Conservation (phyloP, 192 early-diverging fungal genomes). For the Coemansia sp. region DNA sequence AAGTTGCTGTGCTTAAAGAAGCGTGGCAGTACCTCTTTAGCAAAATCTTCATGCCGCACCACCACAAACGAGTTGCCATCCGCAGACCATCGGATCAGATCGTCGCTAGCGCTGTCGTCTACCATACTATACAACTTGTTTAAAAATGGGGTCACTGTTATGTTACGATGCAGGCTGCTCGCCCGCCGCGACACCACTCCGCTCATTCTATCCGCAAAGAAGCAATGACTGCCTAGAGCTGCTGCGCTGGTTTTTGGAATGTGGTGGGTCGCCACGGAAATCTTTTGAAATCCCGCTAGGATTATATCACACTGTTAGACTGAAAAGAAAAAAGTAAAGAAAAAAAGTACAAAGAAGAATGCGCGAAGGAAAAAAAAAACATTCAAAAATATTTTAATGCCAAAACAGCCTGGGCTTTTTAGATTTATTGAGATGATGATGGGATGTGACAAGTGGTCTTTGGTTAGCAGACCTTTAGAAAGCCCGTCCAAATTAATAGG, state of each 20-base stretch:
- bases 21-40: conserved; percentile 74
- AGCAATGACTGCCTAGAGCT: not conserved
- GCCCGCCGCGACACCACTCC: conserved; percentile 30
- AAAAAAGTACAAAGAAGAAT: not conserved
- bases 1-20: conserved; percentile 95
- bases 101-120: conserved; percentile 75
- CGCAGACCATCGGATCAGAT: conserved; percentile 86
- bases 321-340: not conserved
- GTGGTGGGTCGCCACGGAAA: not conserved
- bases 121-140: conserved; percentile 98
- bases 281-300: not conserved
- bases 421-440: not conserved
- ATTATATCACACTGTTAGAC: not conserved
- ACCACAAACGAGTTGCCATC: conserved; percentile 87
- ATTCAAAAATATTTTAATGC: not conserved
- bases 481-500: no score
- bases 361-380: not conserved
- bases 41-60: conserved; percentile 72
- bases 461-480: not conserved
- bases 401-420: not conserved
- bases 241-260: not conserved
- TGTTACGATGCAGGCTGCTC: conserved; percentile 45
- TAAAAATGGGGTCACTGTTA: conserved; percentile 82
- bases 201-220: conserved; percentile 9
- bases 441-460: not conserved